Evolutionary conservation across 208 protist genomes (phyloP), one percentile per base, ranked within the genome.

Genomic region (Acanthamoeba sp.): DNA sequence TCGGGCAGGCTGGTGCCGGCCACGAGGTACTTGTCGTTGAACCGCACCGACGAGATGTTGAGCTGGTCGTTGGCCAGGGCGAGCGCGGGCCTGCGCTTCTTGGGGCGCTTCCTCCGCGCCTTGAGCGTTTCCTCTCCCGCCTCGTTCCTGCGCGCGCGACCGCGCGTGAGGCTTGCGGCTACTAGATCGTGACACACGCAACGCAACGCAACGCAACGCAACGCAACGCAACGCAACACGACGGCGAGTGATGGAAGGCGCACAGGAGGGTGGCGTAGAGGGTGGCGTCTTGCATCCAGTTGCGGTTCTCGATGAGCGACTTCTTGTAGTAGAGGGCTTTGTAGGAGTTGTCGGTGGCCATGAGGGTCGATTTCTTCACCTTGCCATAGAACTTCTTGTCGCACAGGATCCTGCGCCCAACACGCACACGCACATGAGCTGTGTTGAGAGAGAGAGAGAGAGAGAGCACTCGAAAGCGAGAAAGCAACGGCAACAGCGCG

Each of bases 241-340:
- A 22, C 22, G 20, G 20, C 6, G 42, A 48, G 20, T n/a, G n/a
- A n/a, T n/a, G n/a, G n/a, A n/a, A 27, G 10, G 50, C 73, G 73
- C 2, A 82, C 73, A 82, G 73, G 14, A 82, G 73, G 12, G 73
- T 52, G 40, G 12, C n/a, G 73, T 82, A 82, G 73, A 82, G n/a
- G 10, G 34, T 16, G 38, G 34, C 73, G 22, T 50, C 38, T n/a
- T 52, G 73, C 73, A 71, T 91, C 84, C 84, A 91, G 84, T 48
- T 59, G 29, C 62, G 52, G 55, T 91, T 91, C 55, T 91, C 84
- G 24, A 91, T 91, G 55, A 91, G 84, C 32, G 84, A 91, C 22
- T 91, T 91, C n/a, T 71, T 52, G 42, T 91, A 91, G 62, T 91
- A 91, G 57, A 91, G 42, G 52, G 84, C 84, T 42, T 91, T 91